These are phyloP conservation scores for Mortierella sp. DNA, from an alignment of 371 early-diverging fungal genomes.

Conservation along the genomic window DNA sequence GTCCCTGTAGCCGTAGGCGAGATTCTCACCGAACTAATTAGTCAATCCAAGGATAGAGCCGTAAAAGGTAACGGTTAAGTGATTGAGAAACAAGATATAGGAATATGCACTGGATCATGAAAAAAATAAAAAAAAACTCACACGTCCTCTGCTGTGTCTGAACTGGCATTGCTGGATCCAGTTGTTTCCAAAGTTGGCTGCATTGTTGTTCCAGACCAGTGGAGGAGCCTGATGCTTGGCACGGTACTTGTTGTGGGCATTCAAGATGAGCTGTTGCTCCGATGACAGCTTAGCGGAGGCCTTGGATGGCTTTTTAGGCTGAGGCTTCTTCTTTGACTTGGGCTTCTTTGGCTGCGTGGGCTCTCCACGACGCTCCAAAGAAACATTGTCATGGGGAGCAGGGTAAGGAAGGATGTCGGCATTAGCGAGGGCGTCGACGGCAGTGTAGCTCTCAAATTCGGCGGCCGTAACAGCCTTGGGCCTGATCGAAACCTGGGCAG, in stretches of 20 bases:
- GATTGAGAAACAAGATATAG: background rate
- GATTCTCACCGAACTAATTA: conserved; percentile 58
- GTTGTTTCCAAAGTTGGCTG: conserved; percentile 60
- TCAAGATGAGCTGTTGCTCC: conserved; percentile 37
- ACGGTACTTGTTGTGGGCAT: conserved; percentile 60
- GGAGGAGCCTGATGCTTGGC: conserved; percentile 58
- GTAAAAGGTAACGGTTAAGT: no score
- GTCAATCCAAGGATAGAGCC: background rate
- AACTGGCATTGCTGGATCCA: conserved; percentile 61
- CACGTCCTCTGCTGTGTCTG: conserved; percentile 52
- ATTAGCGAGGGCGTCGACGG: background rate
- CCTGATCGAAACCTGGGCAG: conserved; percentile 11
- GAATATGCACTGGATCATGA: no score
- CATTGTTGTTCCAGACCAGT: conserved; percentile 57
- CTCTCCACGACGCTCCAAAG: background rate
- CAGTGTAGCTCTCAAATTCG: background rate
- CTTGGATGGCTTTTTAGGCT: background rate
- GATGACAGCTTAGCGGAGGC: conserved; percentile 8
- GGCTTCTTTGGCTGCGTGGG: background rate
- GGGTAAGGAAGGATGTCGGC: background rate
- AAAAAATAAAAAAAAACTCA: background rate
- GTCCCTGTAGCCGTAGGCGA: conserved; percentile 57
- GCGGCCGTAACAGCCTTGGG: background rate
- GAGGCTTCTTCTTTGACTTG: no score
- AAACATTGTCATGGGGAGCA: no score